phyloP scores from a whole-genome alignment of 2,329 filamentous ascomycete genomes.

The Atkinsonella hypoxylon region DNA sequence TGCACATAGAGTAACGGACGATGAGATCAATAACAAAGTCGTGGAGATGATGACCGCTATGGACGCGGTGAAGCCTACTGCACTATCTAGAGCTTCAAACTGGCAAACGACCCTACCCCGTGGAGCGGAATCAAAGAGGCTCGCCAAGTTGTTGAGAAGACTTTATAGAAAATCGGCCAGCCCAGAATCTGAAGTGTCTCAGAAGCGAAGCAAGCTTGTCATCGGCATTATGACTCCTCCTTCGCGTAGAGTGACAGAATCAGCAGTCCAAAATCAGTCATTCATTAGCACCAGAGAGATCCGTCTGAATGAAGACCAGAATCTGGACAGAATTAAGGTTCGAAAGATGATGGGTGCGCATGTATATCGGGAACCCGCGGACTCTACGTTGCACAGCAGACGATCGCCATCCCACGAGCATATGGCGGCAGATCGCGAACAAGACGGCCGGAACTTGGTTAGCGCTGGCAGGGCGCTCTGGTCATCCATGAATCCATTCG shows the following conservation, averaged over 20 bases:
- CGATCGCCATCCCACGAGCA: not conserved
- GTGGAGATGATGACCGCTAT: slow-evolving; percentile 25
- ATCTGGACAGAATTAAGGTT: slow-evolving; percentile 23
- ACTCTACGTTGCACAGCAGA: not conserved
- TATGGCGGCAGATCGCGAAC: no score
- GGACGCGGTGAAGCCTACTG: slow-evolving; percentile 20
- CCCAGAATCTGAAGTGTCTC: slow-evolving; percentile 9
- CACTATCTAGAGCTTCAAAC: slow-evolving; percentile 2
- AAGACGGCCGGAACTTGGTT: not conserved
- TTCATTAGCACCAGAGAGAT: slow-evolving; percentile 21
- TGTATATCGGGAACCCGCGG: not conserved
- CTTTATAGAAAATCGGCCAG: slow-evolving; percentile 16
- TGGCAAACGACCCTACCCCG: not conserved
- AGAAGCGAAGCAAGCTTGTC: not conserved
- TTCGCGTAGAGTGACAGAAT: not conserved
- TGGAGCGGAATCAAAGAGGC: slow-evolving; percentile 18
- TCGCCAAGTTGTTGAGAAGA: slow-evolving; percentile 23
- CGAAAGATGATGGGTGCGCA: slow-evolving; percentile 9
- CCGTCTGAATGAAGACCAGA: slow-evolving; percentile 22
- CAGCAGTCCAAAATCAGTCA: slow-evolving; percentile 4
- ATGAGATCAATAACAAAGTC: slow-evolving; percentile 23
- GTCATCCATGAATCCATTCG: slow-evolving; percentile 17
- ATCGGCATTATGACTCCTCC: not conserved
- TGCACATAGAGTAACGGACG: slow-evolving; percentile 6
- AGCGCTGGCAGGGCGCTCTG: not conserved